Evolutionary conservation across 306 rosid species (phyloP).

Genomic region (Cicer cuneatum): DNA sequence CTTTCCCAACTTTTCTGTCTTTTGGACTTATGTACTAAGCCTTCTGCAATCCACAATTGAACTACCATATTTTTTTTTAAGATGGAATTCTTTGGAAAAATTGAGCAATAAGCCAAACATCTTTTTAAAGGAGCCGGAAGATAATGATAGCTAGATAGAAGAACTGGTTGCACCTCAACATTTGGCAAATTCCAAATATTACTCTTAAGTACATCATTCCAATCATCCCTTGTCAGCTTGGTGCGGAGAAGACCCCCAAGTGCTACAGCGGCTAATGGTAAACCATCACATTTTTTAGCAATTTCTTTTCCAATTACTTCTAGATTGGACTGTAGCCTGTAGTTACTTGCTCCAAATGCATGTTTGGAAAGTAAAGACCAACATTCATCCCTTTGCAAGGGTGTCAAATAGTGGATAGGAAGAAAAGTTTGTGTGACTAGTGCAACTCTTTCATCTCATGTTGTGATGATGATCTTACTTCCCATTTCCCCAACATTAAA

Average conservation of each 20-base stretch:
- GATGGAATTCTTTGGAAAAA: slow-evolving; percentile 33
- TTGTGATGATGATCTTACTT: slow-evolving; percentile 27
- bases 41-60: slow-evolving; percentile 52
- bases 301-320: slow-evolving; percentile 49
- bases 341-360: slow-evolving; percentile 42
- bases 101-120: slow-evolving; percentile 41
- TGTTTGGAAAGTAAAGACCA: slow-evolving; percentile 50
- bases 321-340: slow-evolving; percentile 7
- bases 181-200: slow-evolving; percentile 25
- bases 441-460: slow-evolving; percentile 47
- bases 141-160: slow-evolving; percentile 16
- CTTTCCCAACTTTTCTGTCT: slow-evolving; percentile 36
- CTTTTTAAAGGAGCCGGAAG: slow-evolving; percentile 30
- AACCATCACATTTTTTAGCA: slow-evolving; percentile 52
- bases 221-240: slow-evolving; percentile 6
- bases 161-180: neutral
- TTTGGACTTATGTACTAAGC: slow-evolving; percentile 11
- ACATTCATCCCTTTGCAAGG: slow-evolving; percentile 45
- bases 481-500: slow-evolving; percentile 8
- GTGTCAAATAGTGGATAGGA: slow-evolving; percentile 41
- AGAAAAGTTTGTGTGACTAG: slow-evolving; percentile 42
- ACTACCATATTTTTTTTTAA: slow-evolving; percentile 25
- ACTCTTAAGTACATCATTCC: slow-evolving; percentile 22
- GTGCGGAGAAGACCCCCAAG: slow-evolving; percentile 48
- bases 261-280: slow-evolving; percentile 54